Percentiles rank a stretch among this genome's conserved stretches.
These are phyloP conservation scores for Amoebophrya sp. DNA, from an alignment of 169 alveolate genomes.

Conservation along the genomic window DNA sequence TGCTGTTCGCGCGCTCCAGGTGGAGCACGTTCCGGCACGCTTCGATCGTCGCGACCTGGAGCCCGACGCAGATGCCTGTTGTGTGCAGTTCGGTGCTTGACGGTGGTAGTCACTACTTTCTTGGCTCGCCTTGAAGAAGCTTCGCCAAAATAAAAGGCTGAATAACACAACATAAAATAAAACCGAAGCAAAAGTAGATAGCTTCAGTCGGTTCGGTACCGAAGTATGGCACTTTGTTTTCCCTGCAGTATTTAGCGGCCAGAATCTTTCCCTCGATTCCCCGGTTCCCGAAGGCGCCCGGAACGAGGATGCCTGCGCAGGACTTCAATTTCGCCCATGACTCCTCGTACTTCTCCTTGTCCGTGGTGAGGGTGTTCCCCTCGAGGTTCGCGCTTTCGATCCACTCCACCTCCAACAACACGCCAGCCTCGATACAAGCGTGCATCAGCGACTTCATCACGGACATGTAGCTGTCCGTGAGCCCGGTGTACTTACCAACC, in stretches of 20 bases:
- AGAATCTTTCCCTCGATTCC: conserved; percentile 74
- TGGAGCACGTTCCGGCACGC: conserved; percentile 36
- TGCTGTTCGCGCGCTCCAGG: conserved; percentile 42
- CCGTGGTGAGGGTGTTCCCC: conserved; percentile 24
- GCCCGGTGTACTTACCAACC: conserved; percentile 82
- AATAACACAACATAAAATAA: too few species aligned
- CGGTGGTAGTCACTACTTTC: too few species aligned
- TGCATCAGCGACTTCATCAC: conserved; percentile 79
- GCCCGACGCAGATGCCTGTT: conserved; percentile 87
- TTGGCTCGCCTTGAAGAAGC: too few species aligned
- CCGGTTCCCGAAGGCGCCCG: conserved; percentile 90
- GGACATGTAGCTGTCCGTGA: conserved; percentile 79
- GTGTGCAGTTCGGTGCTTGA: too few species aligned
- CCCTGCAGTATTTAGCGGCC: conserved; percentile 72
- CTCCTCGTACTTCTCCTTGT: conserved; percentile 28
- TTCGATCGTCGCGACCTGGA: conserved; percentile 77
- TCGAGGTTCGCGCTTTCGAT: conserved; percentile 46
- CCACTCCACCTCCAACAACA: conserved; percentile 50
- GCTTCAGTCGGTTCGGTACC: too few species aligned
- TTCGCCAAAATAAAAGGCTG: too few species aligned
- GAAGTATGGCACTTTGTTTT: conserved; percentile 30
- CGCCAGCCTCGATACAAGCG: conserved; percentile 68
- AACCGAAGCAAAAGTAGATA: too few species aligned
- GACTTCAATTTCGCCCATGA: conserved; percentile 52
- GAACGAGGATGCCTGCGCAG: conserved; percentile 76